Base-by-base conservation (phyloP, 164 flowering plant species). In the Sedum album region DNA sequence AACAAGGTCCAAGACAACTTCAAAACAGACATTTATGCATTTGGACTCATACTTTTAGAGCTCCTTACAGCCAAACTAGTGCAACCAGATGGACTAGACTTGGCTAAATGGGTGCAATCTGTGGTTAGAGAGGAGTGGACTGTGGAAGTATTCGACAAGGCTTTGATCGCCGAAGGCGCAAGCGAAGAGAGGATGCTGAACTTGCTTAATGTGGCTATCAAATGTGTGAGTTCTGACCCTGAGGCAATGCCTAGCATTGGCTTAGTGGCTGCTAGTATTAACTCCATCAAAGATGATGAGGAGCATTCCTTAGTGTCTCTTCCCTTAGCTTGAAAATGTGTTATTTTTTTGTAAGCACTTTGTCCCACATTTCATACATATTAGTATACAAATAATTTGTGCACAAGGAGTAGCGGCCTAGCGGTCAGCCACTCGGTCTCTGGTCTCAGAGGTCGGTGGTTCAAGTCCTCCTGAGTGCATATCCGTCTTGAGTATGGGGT, bases 71-170 rank as follows among this genome's bases (percentile, higher is more conserved):
- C 90, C 26, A 85, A 80, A 68, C 67, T 78, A 41, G 84, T 78
- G 10, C 76, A 83, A 48, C 75, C 61, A 55, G 79, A 81, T n/a
- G 90, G 84, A 21, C 51, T 73, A 0, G 83, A 87, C 20, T 64
- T 89, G 66, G 77, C 85, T 17, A 76, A 67, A 49, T 87, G 95
- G 95, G 90, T 89, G 53, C 75, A 75, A 53, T 77, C 89, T 0
- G 90, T 82, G 21, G 80, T 85, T 30, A 65, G 74, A 49, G 90
- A 87, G 71, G 91, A 89, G 75, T 87, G 95, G 95, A 87, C 90
- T 0, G 84, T 65, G 0, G 89, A 89, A 65, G 90, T 89, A 2
- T 89, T 89, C 14, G 90, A 89, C 67, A 85, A 71, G 73, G 55
- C 72, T 1, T 66, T 89, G 31, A 68, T 82, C 0, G 28, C 31